Percentiles rank a stretch among this genome's conserved stretches.
These are phyloP conservation scores for Moesziomyces antarcticus DNA, from an alignment of 1,284 basidiomycete species.

Conservation along the genomic window DNA sequence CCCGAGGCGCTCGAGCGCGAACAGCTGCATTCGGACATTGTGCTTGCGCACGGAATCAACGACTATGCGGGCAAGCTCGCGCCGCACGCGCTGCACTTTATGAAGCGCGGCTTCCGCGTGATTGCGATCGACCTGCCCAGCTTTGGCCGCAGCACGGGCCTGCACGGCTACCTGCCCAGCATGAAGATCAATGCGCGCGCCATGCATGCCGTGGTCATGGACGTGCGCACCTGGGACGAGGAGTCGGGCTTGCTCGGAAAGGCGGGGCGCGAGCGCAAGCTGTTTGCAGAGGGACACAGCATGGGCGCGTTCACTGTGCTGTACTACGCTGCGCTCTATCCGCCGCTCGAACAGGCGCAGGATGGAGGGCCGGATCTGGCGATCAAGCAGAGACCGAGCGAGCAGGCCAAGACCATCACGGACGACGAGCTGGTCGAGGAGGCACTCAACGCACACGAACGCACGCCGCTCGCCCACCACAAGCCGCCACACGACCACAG, in stretches of 20 bases:
- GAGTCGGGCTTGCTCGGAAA: constrained; percentile 24
- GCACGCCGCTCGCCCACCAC: constrained; percentile 22
- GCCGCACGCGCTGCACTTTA: constrained; percentile 69
- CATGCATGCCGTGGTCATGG: constrained; percentile 70
- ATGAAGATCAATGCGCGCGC: constrained; percentile 69
- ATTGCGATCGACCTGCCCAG: constrained; percentile 71
- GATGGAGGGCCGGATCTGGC: constrained; percentile 40
- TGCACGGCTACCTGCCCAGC: constrained; percentile 70
- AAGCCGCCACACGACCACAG: constrained; percentile 10
- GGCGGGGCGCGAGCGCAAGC: constrained; percentile 51
- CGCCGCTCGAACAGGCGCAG: constrained; percentile 42
- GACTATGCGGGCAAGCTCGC: constrained; percentile 67
- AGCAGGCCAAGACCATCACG: constrained; percentile 27
- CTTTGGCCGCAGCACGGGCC: constrained; percentile 68
- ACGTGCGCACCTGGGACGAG: constrained; percentile 64
- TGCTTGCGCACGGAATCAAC: constrained; percentile 65
- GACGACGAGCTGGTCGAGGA: constrained; percentile 31
- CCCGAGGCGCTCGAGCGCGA: constrained; percentile 39
- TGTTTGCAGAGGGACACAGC: constrained; percentile 69
- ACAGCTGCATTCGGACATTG: constrained; percentile 53
- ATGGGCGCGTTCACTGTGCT: constrained; percentile 69
- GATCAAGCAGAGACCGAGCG: constrained; percentile 33
- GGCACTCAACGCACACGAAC: constrained; percentile 30
- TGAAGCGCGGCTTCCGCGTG: constrained; percentile 70
- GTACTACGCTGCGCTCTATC: constrained; percentile 65